Conservation (phyloP, 148 eudicot species). For the Pharnaceum exiguum region DNA sequence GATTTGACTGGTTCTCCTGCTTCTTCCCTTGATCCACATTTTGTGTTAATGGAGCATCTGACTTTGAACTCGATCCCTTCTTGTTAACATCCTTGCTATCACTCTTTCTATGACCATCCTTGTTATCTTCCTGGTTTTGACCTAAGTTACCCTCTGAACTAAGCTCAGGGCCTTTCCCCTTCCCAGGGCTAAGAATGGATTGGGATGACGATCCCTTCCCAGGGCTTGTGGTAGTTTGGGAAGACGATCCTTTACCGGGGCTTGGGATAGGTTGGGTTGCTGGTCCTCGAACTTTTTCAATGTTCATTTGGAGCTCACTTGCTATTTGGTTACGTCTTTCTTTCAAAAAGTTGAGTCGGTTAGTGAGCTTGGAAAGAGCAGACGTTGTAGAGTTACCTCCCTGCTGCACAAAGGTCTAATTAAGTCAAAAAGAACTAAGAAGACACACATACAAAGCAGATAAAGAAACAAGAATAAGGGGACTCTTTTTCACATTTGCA, state of each 20-base stretch:
- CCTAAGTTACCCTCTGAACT: constrained; percentile 17
- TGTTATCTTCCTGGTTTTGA: constrained; percentile 12
- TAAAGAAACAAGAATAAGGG: too few species aligned
- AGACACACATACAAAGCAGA: too few species aligned
- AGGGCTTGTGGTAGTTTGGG: background rate
- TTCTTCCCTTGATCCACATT: constrained; percentile 29
- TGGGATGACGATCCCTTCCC: too few species aligned
- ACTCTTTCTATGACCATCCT: constrained; percentile 7
- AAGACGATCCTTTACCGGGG: constrained; percentile 16
- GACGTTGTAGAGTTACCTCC: constrained; percentile 50
- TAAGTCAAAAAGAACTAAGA: too few species aligned
- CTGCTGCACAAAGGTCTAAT: constrained; percentile 37
- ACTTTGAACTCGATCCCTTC: constrained; percentile 19
- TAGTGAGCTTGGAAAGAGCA: constrained; percentile 81
- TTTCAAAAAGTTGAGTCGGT: constrained; percentile 82
- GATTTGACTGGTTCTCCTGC: constrained; percentile 25
- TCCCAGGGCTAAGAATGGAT: constrained; percentile 25
- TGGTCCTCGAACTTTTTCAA: constrained; percentile 51
- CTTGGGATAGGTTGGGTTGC: constrained; percentile 18
- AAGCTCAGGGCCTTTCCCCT: constrained; percentile 25
- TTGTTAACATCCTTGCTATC: constrained; percentile 2
- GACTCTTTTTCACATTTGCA: too few species aligned
- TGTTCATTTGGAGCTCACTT: constrained; percentile 57
- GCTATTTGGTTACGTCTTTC: constrained; percentile 67
- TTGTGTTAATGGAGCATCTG: constrained; percentile 20